Evolutionary conservation across 345 rosid genomes (phyloP), one percentile per base, ranked within the genome.

Genomic region (Eucalyptus pumila): DNA sequence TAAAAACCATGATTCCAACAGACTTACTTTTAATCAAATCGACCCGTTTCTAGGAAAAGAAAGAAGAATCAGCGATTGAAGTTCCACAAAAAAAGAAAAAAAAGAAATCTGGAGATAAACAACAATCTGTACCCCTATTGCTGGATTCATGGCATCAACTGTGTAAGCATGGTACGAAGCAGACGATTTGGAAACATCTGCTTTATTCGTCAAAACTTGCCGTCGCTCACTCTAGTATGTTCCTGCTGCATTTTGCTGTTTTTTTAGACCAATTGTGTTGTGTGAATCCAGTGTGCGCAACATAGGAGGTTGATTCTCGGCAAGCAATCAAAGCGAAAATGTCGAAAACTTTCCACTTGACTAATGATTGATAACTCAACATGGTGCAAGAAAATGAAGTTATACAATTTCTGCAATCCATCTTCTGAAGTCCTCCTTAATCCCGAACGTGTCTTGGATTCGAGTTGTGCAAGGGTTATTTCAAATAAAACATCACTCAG

Each of bases 401-500:
- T 15, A 7, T 48, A 32, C 87, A 40, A 40, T 21, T 76, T 40
- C 47, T 40, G 83, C 7, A 40, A 40, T 76, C 83, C 47, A 23
- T 76, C 47, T 76, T 76, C 83, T 40, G 83, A 76, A 40, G 16
- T 76, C 47, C 47, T 40, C 83, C 47, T 40, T 76, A 76, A 21
- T 47, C 23, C 17, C 11, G 5, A 21, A 27, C 5, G 3, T 40
- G 16, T 40, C 83, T 40, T 8, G 47, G 83, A 37, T 76, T 40
- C 16, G 47, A 76, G 83, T 40, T 21, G 83, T 13, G 4, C 83
- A 6, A 11, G 83, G 30, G 47, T 40, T 76, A 40, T 69, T 69
- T 6, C 1, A 5, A 40, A 40, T 40, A 21, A 11, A 76, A 37
- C 47, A 11, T 94, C 93, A 95, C 76, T 92, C 92, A 2, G 94